phyloP scores from a whole-genome alignment of 1,284 basidiomycete genomes.

The Boletus calvinii region DNA sequence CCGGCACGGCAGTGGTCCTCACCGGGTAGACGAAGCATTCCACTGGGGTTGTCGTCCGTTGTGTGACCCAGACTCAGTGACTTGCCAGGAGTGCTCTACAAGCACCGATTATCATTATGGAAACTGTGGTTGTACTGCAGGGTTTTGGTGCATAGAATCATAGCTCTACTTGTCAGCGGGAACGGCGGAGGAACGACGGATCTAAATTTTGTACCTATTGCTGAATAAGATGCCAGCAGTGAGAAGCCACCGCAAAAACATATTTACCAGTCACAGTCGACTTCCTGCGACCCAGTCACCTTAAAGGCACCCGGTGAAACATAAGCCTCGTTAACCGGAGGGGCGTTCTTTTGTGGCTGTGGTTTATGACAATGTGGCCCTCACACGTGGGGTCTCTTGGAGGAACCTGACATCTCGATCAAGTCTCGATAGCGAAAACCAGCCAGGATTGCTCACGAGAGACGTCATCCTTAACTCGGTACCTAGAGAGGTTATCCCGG shows the following conservation, averaged over 20 bases:
- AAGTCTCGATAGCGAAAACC: neutral
- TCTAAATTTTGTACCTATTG: slow-evolving; percentile 4
- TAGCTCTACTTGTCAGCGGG: neutral
- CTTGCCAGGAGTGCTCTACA: neutral
- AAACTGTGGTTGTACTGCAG: neutral
- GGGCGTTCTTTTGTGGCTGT: neutral
- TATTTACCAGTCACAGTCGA: too few species aligned
- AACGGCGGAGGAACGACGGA: neutral
- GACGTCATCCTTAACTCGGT: neutral
- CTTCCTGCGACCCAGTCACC: neutral
- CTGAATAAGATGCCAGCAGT: neutral
- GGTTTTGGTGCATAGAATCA: neutral
- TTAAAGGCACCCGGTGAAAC: slow-evolving; percentile 1
- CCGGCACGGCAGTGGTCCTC: slow-evolving; percentile 13
- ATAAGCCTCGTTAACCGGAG: slow-evolving; percentile 5
- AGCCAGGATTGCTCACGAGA: neutral
- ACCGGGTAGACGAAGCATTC: slow-evolving; percentile 3
- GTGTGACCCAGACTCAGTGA: neutral
- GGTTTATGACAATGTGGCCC: neutral
- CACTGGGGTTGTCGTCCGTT: too few species aligned
- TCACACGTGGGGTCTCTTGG: neutral
- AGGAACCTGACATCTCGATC: neutral
- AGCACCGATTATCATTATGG: neutral
- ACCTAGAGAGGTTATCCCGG: neutral
- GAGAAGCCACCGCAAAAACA: too few species aligned